A percentile compares a stretch with the other conserved stretches of the same genome.
Evolutionary conservation across 192 early-diverging fungal species (phyloP).

Genomic region (Coemansia interrupta): DNA sequence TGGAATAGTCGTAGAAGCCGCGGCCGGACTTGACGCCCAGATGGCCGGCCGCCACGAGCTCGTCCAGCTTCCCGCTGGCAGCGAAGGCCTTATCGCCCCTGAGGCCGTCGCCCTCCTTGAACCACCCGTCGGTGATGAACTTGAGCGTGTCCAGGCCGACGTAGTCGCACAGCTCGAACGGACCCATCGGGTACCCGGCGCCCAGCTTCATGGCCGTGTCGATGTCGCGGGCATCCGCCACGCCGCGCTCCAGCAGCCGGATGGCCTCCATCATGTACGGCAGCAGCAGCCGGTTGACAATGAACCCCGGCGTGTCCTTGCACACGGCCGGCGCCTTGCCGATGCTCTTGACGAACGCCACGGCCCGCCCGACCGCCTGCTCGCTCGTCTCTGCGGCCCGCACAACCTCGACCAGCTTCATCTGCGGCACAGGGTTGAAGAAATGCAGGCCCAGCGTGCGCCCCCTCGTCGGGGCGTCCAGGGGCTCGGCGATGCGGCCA

Average conservation of each 20-base stretch:
- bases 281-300: slow-evolving; percentile 93
- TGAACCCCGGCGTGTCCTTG: slow-evolving; percentile 96
- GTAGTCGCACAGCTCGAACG: slow-evolving; percentile 50
- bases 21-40: slow-evolving; percentile 84
- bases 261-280: slow-evolving; percentile 97
- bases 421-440: slow-evolving; percentile 98
- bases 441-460: slow-evolving; percentile 89
- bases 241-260: slow-evolving; percentile 85
- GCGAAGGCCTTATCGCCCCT: slow-evolving; percentile 67
- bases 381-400: slow-evolving; percentile 62
- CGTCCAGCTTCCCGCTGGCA: slow-evolving; percentile 66
- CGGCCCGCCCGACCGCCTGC: slow-evolving; percentile 61
- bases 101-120: slow-evolving; percentile 75
- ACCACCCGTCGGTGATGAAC: slow-evolving; percentile 94
- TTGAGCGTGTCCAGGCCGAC: slow-evolving; percentile 95
- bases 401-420: slow-evolving; percentile 96
- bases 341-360: slow-evolving; percentile 68
- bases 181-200: slow-evolving; percentile 11
- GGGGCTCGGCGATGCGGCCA: slow-evolving; percentile 68
- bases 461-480: slow-evolving; percentile 50
- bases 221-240: slow-evolving; percentile 78
- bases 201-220: slow-evolving; percentile 64
- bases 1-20: slow-evolving; percentile 78
- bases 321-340: slow-evolving; percentile 87
- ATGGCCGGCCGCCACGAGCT: slow-evolving; percentile 67